Evolutionary conservation across 805 yeast species (phyloP), one percentile per base, ranked within the genome.

Genomic region (Wickerhamomyces bisporus): DNA sequence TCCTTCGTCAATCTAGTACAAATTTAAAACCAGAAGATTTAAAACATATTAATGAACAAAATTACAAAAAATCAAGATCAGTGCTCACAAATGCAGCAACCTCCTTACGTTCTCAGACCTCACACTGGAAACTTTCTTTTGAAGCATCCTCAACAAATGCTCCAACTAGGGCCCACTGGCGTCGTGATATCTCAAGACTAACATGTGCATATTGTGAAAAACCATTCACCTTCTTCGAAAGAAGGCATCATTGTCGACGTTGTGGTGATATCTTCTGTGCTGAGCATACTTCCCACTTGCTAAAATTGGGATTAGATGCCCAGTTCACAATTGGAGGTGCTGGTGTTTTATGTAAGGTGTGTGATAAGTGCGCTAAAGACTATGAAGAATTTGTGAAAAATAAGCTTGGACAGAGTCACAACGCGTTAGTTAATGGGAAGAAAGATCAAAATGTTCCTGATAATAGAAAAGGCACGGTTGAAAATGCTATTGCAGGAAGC

Each of bases 181-280:
- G 80, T 36, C 77, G 86, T 19, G 95, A 91, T 60, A 72, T 72
- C 32, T 57, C 75, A 16, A 75, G 84, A 26, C 59, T 67, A 34
- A 68, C 73, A 35, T 91, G 98, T 58, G 70, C 75, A 12, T 70
- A 72, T 19, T 91, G 98, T 62, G 65, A 70, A 36, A 75, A 72
- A 50, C 55, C 68, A 14, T 89, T 91, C 63, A 81, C 88, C 26
- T 79, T 80, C 50, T 82, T 79, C 66, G 96, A 74, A 57, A 74
- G 89, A 50, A 71, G 80, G 45, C 95, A 85, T 55, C 95, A 85
- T 64, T 85, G 95, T 57, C 73, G 95, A 38, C 80, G 81, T 55
- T 85, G 95, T 59, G 95, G 95, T 26, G 86, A 83, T 29, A 75
- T 85, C 16, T 85, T 76, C 52, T 85, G 95, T 58, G 75, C 77